Percentiles rank a stretch among this genome's conserved stretches.
Conservation (phyloP, 176 grass and related monocot species). For the Lolium multiflorum region DNA sequence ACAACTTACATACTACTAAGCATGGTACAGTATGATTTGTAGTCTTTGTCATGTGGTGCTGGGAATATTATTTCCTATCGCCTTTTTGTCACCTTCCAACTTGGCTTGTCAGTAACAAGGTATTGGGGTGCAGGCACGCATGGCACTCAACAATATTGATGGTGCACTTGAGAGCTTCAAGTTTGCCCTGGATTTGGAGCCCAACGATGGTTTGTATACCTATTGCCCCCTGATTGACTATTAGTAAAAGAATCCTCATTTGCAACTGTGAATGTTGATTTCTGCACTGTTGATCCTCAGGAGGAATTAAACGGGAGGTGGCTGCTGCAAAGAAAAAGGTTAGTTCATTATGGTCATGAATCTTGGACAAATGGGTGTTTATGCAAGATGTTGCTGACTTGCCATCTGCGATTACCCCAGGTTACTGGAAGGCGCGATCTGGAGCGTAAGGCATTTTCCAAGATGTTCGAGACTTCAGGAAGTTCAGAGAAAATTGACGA, state of each 20-base stretch:
- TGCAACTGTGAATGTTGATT: conserved; percentile 16
- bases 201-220: conserved; percentile 80
- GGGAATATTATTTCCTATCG: conserved; percentile 21
- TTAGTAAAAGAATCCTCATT: conserved; percentile 13
- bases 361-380: neutral
- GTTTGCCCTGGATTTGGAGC: conserved; percentile 80
- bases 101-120: conserved; percentile 1
- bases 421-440: conserved; percentile 73
- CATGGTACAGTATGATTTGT: conserved; percentile 5
- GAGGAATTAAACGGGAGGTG: conserved; percentile 85
- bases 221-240: conserved; percentile 12
- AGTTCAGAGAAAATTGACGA: conserved; percentile 61
- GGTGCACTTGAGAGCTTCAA: conserved; percentile 91
- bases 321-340: conserved; percentile 90
- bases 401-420: conserved; percentile 40
- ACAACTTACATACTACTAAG: neutral
- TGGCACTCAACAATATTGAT: conserved; percentile 89
- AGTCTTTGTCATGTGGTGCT: conserved; percentile 23
- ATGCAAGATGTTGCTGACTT: conserved; percentile 29
- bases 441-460: conserved; percentile 83
- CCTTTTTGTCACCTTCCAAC: neutral
- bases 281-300: conserved; percentile 53
- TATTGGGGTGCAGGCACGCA: conserved; percentile 65
- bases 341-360: conserved; percentile 35
- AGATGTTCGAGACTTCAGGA: conserved; percentile 78